Evolutionary conservation across 23 red algal species (phyloP).

Genomic region (Cyanidiococcus yangmingshanensis): DNA sequence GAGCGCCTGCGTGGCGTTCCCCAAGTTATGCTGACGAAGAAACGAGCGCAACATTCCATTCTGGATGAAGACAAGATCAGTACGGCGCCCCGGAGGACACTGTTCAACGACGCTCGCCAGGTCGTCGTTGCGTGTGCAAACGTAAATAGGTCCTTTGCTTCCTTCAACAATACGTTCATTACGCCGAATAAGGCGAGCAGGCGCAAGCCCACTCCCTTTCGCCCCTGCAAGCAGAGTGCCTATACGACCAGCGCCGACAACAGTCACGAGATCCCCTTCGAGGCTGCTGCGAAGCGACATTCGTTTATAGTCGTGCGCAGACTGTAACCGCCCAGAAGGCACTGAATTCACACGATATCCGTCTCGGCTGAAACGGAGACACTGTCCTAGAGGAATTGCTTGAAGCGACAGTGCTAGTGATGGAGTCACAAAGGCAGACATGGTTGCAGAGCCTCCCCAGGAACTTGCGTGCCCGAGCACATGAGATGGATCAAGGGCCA

Average conservation of each 20-base stretch:
- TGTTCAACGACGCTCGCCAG: constrained; percentile 45
- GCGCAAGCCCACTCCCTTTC: constrained; percentile 22
- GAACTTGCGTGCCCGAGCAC: no score
- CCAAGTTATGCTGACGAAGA: constrained; percentile 39
- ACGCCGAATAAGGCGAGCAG: constrained; percentile 39
- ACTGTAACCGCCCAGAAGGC: neutral
- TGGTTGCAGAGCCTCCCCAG: no score
- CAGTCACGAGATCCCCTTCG: constrained; percentile 40
- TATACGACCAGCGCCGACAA: constrained; percentile 74
- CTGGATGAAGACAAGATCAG: constrained; percentile 89
- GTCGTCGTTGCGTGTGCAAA: constrained; percentile 90
- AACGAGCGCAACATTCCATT: constrained; percentile 75
- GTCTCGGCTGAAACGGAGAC: no score
- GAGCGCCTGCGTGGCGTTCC: constrained; percentile 56
- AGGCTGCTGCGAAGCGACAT: neutral
- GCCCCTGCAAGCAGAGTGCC: constrained; percentile 46
- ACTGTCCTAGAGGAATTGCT: no score
- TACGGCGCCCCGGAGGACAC: constrained; percentile 41
- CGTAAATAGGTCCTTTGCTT: constrained; percentile 74
- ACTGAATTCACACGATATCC: neutral
- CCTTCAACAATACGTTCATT: constrained; percentile 50
- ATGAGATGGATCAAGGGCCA: no score
- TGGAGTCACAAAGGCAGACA: no score
- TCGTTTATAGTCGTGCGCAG: neutral
- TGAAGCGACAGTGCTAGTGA: no score